Conservation (phyloP, 1,284 basidiomycete genomes). For the Rhizopogon parksii region DNA sequence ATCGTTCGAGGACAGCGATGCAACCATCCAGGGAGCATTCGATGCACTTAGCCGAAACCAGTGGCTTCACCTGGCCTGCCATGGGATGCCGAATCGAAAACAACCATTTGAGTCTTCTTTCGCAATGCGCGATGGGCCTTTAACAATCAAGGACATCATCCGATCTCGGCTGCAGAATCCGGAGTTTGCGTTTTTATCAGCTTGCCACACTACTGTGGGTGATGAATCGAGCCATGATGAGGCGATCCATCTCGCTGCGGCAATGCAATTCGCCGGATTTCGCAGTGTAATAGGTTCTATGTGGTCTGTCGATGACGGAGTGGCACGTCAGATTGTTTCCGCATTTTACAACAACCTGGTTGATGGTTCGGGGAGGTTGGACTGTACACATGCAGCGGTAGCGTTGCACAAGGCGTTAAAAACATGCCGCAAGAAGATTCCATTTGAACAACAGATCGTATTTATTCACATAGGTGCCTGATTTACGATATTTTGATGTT, state of each 20-base stretch:
- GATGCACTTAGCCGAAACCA: conserved; percentile 8
- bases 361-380: neutral
- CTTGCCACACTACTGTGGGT: conserved; percentile 23
- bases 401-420: conserved; percentile 1
- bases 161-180: conserved; percentile 18
- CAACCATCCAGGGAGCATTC: conserved; percentile 1
- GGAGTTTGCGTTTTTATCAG: conserved; percentile 29
- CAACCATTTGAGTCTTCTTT: conserved; percentile 20
- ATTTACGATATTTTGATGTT: neutral
- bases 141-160: conserved; percentile 20
- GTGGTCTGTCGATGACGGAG: conserved; percentile 14
- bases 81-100: conserved; percentile 7
- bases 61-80: conserved; percentile 19
- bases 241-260: conserved; percentile 16
- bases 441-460: conserved; percentile 1
- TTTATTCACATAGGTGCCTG: conserved; percentile 6
- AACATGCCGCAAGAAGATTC: conserved; percentile 1
- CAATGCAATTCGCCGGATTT: conserved; percentile 12
- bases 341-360: conserved; percentile 1
- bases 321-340: neutral
- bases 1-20: conserved; percentile 1
- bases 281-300: conserved; percentile 15
- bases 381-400: conserved; percentile 2
- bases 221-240: conserved; percentile 22
- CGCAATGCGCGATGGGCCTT: conserved; percentile 14